Evolutionary conservation across 2,329 filamentous ascomycete species (phyloP), one percentile per base, ranked within the genome.

Genomic region (Botrytis elliptica): DNA sequence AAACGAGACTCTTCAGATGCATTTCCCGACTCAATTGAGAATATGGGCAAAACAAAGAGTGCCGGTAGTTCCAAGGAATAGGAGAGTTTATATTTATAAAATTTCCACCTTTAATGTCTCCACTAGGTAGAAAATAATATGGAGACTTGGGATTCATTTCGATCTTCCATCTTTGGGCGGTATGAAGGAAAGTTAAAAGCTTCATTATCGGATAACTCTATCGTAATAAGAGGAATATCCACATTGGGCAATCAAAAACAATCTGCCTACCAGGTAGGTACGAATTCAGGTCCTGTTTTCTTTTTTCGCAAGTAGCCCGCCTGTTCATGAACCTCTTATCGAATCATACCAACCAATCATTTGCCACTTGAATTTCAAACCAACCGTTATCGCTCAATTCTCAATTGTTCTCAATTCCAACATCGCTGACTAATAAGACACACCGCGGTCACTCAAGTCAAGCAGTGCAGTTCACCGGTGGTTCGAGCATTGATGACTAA

Each of bases 1-100:
- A 59, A 72, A 72, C 46, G 70, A 67, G 36, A 65, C 70, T 67
- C 33, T 67, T 67, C 65, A 10, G 7, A 69, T 44, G 25, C 66
- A 69, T 69, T 42, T n/a, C 66, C 18, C 25, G 36, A 42, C 40
- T 42, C 36, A 25, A 68, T 42, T 22, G 22, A 64, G 25, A 7
- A 29, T 36, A 33, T 65, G 2, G 62, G 38, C 7, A 29, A 44
- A 64, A 40, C 40, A 63, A 20, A n/a, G 60, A 25, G n/a, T 29
- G 9, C 22, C 36, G 22, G 38, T 10, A 42, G 38, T n/a, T 9
- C 36, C 22, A 40, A 40, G 25, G n/a, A 38, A 40, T 64, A 64
- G 60, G 33, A 42, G 25, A 64, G 40, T 10, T 29, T 46, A 65
- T 65, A 33, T 65, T 22, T 18, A 65, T 40, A 29, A 29, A 44